phyloP scores from a whole-genome alignment of 106 monocot genomes.

The Allium sativum region DNA sequence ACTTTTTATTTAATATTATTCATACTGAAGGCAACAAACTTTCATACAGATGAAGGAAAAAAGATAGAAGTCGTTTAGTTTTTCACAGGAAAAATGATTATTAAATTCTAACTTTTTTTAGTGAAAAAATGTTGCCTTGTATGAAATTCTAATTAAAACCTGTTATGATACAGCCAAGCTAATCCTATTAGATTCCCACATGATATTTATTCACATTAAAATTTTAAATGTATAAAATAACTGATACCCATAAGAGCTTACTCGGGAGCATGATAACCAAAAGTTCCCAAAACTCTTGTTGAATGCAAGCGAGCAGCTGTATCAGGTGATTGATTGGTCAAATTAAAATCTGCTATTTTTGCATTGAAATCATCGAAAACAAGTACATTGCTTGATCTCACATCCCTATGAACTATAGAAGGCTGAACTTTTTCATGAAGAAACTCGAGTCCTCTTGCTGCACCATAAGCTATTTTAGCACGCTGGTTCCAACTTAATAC shows the following conservation, averaged over 20 bases:
- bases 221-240: not conserved
- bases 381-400: slow-evolving; percentile 57
- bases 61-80: not conserved
- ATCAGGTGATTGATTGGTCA: slow-evolving; percentile 38
- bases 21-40: no score
- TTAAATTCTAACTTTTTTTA: not conserved
- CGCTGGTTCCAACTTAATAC: slow-evolving; percentile 39
- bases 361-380: slow-evolving; percentile 36
- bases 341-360: slow-evolving; percentile 34
- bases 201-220: not conserved
- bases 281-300: slow-evolving; percentile 37
- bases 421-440: slow-evolving; percentile 60
- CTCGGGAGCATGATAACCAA: slow-evolving; percentile 61
- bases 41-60: not conserved
- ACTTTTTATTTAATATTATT: no score
- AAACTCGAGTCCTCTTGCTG: slow-evolving; percentile 59
- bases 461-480: slow-evolving; percentile 59
- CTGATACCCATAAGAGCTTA: slow-evolving; percentile 11
- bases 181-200: not conserved
- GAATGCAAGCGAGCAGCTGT: slow-evolving; percentile 39
- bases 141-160: not conserved
- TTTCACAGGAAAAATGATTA: not conserved
- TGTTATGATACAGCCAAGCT: not conserved
- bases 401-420: slow-evolving; percentile 44
- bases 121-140: not conserved